Conservation (phyloP, 441 rosid genomes). For the Gossypium davidsonii region DNA sequence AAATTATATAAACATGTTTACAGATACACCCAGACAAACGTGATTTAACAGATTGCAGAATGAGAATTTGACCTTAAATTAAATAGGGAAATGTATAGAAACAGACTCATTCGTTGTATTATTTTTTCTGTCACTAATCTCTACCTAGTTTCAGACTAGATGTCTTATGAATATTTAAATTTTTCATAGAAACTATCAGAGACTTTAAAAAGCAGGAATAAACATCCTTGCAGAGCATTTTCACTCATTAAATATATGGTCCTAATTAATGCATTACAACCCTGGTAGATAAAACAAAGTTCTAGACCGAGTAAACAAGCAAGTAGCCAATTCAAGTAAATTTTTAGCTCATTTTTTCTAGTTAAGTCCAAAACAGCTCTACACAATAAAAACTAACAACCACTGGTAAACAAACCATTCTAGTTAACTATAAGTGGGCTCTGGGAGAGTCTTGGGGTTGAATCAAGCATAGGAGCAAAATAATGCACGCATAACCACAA, state of each 20-base stretch:
- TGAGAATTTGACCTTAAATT: not conserved
- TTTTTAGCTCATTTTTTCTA: not conserved
- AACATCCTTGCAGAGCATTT: not conserved
- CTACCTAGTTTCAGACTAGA: not conserved
- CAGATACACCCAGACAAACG: not conserved
- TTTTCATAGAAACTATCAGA: not conserved
- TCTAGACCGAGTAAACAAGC: not conserved
- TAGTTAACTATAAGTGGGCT: not conserved
- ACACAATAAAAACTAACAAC: not conserved
- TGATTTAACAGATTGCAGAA: not conserved
- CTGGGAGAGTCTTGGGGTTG: not conserved
- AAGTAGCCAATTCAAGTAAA: not conserved
- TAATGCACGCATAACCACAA: not conserved
- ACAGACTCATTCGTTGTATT: not conserved
- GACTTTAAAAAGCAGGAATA: not conserved
- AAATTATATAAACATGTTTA: not conserved
- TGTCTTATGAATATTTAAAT: not conserved
- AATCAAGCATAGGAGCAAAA: conserved; percentile 1
- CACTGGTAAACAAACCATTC: not conserved
- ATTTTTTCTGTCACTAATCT: not conserved
- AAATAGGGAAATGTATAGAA: not conserved
- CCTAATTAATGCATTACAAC: not conserved
- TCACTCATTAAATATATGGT: not conserved
- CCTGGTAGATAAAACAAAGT: not conserved
- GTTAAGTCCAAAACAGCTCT: not conserved